Base-by-base conservation (phyloP, 768 basidiomycete genomes). In the Boletellus emodensis region DNA sequence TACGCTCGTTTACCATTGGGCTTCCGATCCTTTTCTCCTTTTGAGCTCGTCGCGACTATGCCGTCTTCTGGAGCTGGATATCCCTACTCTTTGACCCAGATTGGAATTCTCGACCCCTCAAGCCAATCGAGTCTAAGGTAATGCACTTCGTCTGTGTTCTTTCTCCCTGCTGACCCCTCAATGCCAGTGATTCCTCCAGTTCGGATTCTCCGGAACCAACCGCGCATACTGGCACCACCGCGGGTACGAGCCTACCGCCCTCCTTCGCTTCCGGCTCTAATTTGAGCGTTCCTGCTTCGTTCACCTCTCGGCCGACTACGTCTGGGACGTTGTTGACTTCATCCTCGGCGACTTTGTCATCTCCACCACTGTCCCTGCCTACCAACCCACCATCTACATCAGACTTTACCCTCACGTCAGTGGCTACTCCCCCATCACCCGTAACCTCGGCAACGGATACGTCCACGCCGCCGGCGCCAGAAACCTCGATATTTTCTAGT, bases 211-310 rank as follows among this genome's bases (percentile, higher is more conserved):
- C 42, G 6, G 26, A 34, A n/a, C 18, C n/a, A 8, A 47, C 45
- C 18, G 57, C 50, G 22, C 34, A 46, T 33, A 44, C 53, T 26
- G 32, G 28, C 34, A 33, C 56, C 20, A 64, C 45, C 37, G 18
- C 37, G 56, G 56, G 63, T 65, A 58, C 44, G 63, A 51, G 51
- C 58, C 30, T 44, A 36, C 46, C 45, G 24, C 39, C 40, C 14
- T 57, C 48, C 30, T 46, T 42, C 20, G 1, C 39, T 49, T 46
- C 44, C 38, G 41, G 48, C 51, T 55, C 62, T 57, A 44, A 62
- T 65, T 41, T 55, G 40, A 24, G 46, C 45, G 26, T 57, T 53
- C 51, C 55, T 44, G 10, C 41, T 35, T 40, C 49, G 5, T 30
- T 22, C 17, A 38, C 49, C 3, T 42, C 30, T 37, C 3, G 17